Conservation (phyloP, 129 eudicot genomes). For the Solidago caesia region DNA sequence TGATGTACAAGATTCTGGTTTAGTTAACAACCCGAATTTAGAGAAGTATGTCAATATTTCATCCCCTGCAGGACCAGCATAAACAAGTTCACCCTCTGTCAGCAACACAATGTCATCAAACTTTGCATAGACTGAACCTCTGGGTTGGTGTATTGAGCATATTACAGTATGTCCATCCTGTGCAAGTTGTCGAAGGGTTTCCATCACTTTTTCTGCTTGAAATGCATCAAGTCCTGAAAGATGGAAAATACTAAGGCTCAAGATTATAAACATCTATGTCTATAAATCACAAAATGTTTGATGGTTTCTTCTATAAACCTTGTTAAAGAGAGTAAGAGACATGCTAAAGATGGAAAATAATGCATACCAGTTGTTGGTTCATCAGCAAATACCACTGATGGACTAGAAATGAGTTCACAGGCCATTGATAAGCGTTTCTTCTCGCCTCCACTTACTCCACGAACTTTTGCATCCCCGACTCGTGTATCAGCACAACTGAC, state of each 20-base stretch:
- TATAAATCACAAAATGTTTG: neutral
- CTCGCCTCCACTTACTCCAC: conserved; percentile 99
- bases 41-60: conserved; percentile 78
- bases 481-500: conserved; percentile 95
- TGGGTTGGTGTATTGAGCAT: conserved; percentile 98
- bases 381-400: conserved; percentile 96
- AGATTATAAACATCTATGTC: neutral
- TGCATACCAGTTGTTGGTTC: conserved; percentile 94
- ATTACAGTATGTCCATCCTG: conserved; percentile 97
- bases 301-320: neutral
- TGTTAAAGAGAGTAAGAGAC: neutral
- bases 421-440: conserved; percentile 92
- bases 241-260: neutral
- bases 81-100: conserved; percentile 84
- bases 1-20: conserved; percentile 20
- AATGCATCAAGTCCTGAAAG: conserved; percentile 96
- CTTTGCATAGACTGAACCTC: conserved; percentile 90
- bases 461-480: conserved; percentile 98
- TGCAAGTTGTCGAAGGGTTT: conserved; percentile 88
- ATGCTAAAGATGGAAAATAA: conserved; percentile 14
- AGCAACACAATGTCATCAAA: conserved; percentile 94
- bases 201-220: conserved; percentile 99
- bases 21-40: conserved; percentile 72
- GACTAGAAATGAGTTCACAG: conserved; percentile 97
- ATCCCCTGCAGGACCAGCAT: conserved; percentile 87